Base-by-base conservation (phyloP, 768 basidiomycete species). In the Suillus subalutaceus region DNA sequence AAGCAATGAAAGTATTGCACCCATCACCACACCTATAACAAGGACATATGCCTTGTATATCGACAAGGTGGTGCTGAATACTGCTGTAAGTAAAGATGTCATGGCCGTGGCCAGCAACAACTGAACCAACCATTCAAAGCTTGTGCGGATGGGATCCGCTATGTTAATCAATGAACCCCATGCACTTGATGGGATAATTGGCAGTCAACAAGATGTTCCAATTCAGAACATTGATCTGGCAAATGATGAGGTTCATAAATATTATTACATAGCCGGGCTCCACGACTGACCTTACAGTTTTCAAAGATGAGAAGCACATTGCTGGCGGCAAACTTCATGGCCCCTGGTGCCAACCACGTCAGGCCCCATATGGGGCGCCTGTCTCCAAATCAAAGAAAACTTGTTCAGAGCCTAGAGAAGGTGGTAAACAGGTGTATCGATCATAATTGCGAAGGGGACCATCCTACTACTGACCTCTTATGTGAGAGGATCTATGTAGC, bases 401-500 rank as follows among this genome's bases (percentile, higher is more conserved):
- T 48, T 12, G n/a, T 48, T 48, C 46, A 4, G 10, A 48, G n/a
- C 46, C n/a, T 48, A 48, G 46, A 48, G 46, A 48, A 48, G 12
- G 46, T 48, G n/a, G n/a, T 48, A 48, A 48, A 48, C 46, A 48
- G 10, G 46, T 48, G 46, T 23, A 48, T 48, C 12, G 10, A 48
- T 48, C n/a, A n/a, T 12, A 48, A 23, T 1, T 48, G 46, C 2
- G 46, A 48, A 48, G 46, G 4, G 46, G 10, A 48, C n/a, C 46
- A 48, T 48, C 46, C 46, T 48, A 48, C 46, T 48, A 48, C 46
- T 48, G 46, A 48, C 46, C 46, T 48, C n/a, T 48, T 48, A 48
- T n/a, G 10, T 2, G 46, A 48, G 46, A 48, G 46, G 20, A 48
- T 48, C 46, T 48, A 48, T 48, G 46, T n/a, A 23, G 46, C 46